Conservation (phyloP, 192 early-diverging fungal species). For the Coemansia brasiliensis region DNA sequence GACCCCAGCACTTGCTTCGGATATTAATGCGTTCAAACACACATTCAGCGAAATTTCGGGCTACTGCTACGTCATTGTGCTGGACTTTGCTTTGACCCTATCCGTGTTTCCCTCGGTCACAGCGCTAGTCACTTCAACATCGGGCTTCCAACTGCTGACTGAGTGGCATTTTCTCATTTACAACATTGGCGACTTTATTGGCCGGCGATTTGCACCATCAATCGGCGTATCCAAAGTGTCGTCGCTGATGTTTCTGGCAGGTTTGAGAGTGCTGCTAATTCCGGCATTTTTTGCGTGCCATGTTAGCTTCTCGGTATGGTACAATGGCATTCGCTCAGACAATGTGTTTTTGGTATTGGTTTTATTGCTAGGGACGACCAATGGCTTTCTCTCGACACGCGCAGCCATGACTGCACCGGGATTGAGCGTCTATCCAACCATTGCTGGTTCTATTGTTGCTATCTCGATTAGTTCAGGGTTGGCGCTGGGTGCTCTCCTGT, state of each 20-base stretch:
- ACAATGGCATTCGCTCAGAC: constrained; percentile 58
- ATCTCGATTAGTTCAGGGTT: constrained; percentile 67
- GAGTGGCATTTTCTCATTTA: constrained; percentile 70
- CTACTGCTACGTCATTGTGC: constrained; percentile 55
- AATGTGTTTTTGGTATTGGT: constrained; percentile 51
- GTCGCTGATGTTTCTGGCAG: constrained; percentile 47
- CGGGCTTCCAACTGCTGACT: constrained; percentile 35
- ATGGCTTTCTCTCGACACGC: constrained; percentile 65
- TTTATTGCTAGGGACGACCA: constrained; percentile 61
- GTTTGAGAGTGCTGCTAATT: constrained; percentile 60
- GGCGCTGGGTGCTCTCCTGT: constrained; percentile 64
- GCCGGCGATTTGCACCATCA: constrained; percentile 54
- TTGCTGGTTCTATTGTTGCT: constrained; percentile 66
- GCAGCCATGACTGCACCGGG: constrained; percentile 62
- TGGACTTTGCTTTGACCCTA: constrained; percentile 69
- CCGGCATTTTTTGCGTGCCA: constrained; percentile 73
- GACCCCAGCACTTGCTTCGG: constrained; percentile 9
- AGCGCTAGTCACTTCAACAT: constrained; percentile 60
- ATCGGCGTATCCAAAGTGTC: constrained; percentile 22
- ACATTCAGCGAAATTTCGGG: constrained; percentile 51
- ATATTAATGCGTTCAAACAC: constrained; percentile 21
- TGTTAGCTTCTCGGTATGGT: constrained; percentile 56
- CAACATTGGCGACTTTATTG: constrained; percentile 74
- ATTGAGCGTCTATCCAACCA: constrained; percentile 54
- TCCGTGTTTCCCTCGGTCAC: constrained; percentile 77